A percentile compares a stretch with the other conserved stretches of the same genome.
Conservation (phyloP, 2,329 filamentous ascomycete genomes). For the Incumbomyces delicatus region DNA sequence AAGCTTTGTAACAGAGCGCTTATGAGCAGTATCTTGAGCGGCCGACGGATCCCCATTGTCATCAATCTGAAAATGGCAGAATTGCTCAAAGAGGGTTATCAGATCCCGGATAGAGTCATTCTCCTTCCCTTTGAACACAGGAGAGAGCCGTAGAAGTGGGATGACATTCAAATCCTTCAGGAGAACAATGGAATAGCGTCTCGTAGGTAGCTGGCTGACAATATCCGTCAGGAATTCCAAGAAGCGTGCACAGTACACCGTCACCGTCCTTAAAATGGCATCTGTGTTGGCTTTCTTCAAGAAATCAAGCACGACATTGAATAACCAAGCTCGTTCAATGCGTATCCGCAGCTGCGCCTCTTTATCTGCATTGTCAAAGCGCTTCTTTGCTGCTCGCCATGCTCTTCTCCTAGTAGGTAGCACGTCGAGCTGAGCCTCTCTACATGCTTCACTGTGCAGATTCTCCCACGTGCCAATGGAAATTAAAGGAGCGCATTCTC, state of each 20-base stretch:
- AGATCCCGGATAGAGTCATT: constrained; percentile 74
- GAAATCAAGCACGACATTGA: constrained; percentile 75
- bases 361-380: constrained; percentile 80
- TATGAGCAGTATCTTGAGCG: constrained; percentile 66
- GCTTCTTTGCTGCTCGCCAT: constrained; percentile 78
- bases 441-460: constrained; percentile 63
- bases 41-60: constrained; percentile 70
- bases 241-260: constrained; percentile 86
- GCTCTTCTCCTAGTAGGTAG: constrained; percentile 70
- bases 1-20: constrained; percentile 62
- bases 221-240: constrained; percentile 83
- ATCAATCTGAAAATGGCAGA: constrained; percentile 78
- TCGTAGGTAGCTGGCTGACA: constrained; percentile 84
- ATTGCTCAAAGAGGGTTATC: constrained; percentile 70
- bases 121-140: constrained; percentile 63
- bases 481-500: constrained; percentile 91
- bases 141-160: constrained; percentile 66
- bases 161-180: constrained; percentile 77
- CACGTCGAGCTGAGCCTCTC: constrained; percentile 64
- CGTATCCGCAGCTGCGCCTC: constrained; percentile 65
- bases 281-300: constrained; percentile 57
- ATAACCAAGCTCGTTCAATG: constrained; percentile 92
- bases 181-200: constrained; percentile 84
- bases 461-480: constrained; percentile 96
- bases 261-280: constrained; percentile 39